A percentile compares a stretch with the other conserved stretches of the same genome.
Evolutionary conservation across 305 asterid species (phyloP).

Genomic region (Striga hermonthica): DNA sequence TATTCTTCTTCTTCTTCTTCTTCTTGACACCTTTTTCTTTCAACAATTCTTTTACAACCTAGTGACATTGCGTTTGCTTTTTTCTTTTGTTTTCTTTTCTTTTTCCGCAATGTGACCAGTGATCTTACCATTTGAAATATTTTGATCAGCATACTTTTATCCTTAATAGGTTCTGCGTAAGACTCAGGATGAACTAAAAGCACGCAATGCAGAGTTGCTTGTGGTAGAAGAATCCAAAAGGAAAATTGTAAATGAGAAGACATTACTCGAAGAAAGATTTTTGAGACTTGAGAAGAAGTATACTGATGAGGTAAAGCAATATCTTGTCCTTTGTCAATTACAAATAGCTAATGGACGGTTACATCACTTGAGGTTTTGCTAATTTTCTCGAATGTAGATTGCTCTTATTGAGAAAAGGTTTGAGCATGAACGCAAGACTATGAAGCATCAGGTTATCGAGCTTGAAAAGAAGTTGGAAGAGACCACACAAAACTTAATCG

Average conservation of each 20-base stretch:
- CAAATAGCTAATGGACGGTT: conserved; percentile 23
- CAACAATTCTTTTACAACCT: not conserved
- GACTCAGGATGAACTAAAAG: conserved; percentile 77
- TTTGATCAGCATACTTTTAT: conserved; percentile 10
- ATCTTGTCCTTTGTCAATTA: conserved; percentile 17
- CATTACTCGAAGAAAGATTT: conserved; percentile 61
- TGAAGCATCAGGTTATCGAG: conserved; percentile 55
- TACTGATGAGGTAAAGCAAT: conserved; percentile 51
- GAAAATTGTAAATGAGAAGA: conserved; percentile 63
- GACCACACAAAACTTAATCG: conserved; percentile 45
- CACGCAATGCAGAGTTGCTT: conserved; percentile 61
- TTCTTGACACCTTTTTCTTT: not conserved
- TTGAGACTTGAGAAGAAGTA: conserved; percentile 61
- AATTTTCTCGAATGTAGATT: conserved; percentile 43
- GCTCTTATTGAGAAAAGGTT: conserved; percentile 49
- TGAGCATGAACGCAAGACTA: conserved; percentile 63
- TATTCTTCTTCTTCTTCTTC: conserved; percentile 3
- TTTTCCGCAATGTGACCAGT: no score
- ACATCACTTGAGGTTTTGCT: conserved; percentile 20
- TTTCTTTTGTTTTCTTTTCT: no score
- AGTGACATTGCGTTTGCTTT: no score
- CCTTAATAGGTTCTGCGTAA: conserved; percentile 58
- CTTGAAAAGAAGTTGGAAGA: conserved; percentile 78
- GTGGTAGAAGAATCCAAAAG: conserved; percentile 67
- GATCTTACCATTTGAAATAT: no score